Evolutionary conservation across 2,329 filamentous ascomycete genomes (phyloP).

Genomic region (Ophiocordyceps camponoti-rufipedis): DNA sequence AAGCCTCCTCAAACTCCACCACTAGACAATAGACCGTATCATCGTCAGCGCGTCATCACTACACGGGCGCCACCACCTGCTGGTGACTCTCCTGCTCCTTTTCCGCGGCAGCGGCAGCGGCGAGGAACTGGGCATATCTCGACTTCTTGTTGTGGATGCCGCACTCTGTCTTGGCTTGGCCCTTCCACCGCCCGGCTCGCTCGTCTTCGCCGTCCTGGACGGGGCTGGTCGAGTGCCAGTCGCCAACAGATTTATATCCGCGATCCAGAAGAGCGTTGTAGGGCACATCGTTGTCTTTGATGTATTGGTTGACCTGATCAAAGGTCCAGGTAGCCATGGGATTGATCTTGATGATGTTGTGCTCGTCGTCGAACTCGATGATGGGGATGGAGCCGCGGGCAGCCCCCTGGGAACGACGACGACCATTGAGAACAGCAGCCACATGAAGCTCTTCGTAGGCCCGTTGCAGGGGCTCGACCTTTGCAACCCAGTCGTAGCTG

Average conservation of each 20-base stretch:
- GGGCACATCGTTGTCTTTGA: constrained; percentile 71
- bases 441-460: constrained; percentile 79
- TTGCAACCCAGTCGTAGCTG: constrained; percentile 91
- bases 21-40: background rate
- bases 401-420: constrained; percentile 79
- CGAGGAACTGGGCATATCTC: constrained; percentile 74
- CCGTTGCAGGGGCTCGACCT: constrained; percentile 89
- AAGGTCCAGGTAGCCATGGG: constrained; percentile 91
- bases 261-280: constrained; percentile 83
- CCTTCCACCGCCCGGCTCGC: constrained; percentile 92
- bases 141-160: constrained; percentile 98
- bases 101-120: constrained; percentile 28
- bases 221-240: constrained; percentile 93
- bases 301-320: constrained; percentile 72
- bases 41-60: background rate
- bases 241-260: constrained; percentile 96
- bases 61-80: constrained; percentile 11
- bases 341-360: constrained; percentile 92
- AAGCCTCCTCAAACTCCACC: background rate
- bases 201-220: constrained; percentile 88
- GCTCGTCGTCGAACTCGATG: constrained; percentile 76
- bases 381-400: constrained; percentile 81
- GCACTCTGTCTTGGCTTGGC: constrained; percentile 88
- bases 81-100: constrained; percentile 35
- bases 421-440: constrained; percentile 79